A percentile compares a stretch with the other conserved stretches of the same genome.
phyloP scores from a whole-genome alignment of 2,329 filamentous ascomycete species.

The Alternaria sp. region DNA sequence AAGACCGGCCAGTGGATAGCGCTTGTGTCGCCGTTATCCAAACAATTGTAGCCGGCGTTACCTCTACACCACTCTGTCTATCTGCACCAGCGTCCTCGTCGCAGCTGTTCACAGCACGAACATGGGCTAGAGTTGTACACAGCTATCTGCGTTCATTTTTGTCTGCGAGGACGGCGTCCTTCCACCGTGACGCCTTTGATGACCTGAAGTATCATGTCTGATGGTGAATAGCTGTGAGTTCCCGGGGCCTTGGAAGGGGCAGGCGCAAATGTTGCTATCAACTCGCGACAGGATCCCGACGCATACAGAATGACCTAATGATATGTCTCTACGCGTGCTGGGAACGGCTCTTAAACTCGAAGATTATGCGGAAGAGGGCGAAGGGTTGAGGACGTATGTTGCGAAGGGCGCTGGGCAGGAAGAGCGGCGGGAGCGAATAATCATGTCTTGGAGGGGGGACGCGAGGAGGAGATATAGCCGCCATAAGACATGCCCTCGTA shows the following conservation, averaged over 20 bases:
- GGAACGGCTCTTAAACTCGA: neutral
- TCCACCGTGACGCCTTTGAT: neutral
- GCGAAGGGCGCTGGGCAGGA: neutral
- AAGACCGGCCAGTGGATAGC: neutral
- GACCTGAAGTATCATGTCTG: neutral
- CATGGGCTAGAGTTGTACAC: neutral
- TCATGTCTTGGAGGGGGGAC: neutral
- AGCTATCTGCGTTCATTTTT: neutral
- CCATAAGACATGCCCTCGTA: neutral
- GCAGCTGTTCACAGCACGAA: neutral
- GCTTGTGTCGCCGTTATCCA: neutral
- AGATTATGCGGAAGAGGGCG: neutral
- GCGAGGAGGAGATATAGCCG: neutral
- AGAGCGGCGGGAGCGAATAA: neutral
- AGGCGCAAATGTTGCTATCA: neutral
- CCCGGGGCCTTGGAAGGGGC: neutral
- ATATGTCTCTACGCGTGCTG: neutral
- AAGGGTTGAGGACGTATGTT: neutral
- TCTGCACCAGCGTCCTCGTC: neutral
- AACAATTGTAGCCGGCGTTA: neutral
- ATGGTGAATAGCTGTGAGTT: neutral
- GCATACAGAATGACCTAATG: neutral
- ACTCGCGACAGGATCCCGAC: neutral
- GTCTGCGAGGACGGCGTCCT: neutral
- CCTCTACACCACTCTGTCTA: neutral